Conservation (phyloP, 1,284 basidiomycete genomes). For the Papiliotrema laurentii region DNA sequence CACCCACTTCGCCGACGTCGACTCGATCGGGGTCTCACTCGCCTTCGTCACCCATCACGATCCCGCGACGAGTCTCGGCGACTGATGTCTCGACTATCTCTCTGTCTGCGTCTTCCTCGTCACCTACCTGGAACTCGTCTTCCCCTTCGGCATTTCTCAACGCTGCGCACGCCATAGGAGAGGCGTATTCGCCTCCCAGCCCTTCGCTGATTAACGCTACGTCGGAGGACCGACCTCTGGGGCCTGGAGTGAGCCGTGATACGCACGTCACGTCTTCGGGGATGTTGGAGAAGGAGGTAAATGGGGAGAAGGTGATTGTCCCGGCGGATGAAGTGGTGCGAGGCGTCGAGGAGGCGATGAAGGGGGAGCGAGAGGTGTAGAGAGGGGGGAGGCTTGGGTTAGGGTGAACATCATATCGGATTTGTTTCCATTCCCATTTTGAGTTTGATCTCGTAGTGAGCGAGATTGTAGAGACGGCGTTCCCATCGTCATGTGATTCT, state of each 20-base stretch:
- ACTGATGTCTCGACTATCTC: not conserved
- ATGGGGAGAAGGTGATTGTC: constrained; percentile 33
- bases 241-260: constrained; percentile 42
- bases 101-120: not conserved
- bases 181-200: constrained; percentile 38
- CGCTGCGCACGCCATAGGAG: constrained; percentile 5
- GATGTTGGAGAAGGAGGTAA: constrained; percentile 37
- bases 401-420: too few species aligned
- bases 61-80: not conserved
- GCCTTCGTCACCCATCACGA: constrained; percentile 2
- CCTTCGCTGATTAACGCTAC: constrained; percentile 31
- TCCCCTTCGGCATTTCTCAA: not conserved
- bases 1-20: too few species aligned
- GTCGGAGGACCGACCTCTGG: constrained; percentile 32
- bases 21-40: not conserved
- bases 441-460: too few species aligned
- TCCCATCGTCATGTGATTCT: too few species aligned
- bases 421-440: too few species aligned
- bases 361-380: too few species aligned
- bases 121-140: constrained; percentile 1
- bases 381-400: too few species aligned
- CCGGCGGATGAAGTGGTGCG: constrained; percentile 45
- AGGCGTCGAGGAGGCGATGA: constrained; percentile 34
- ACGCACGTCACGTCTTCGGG: constrained; percentile 32
- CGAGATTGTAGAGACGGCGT: too few species aligned